Evolutionary conservation across 768 basidiomycete genomes (phyloP), one percentile per base, ranked within the genome.

Genomic region (Strobilomyces confusus): DNA sequence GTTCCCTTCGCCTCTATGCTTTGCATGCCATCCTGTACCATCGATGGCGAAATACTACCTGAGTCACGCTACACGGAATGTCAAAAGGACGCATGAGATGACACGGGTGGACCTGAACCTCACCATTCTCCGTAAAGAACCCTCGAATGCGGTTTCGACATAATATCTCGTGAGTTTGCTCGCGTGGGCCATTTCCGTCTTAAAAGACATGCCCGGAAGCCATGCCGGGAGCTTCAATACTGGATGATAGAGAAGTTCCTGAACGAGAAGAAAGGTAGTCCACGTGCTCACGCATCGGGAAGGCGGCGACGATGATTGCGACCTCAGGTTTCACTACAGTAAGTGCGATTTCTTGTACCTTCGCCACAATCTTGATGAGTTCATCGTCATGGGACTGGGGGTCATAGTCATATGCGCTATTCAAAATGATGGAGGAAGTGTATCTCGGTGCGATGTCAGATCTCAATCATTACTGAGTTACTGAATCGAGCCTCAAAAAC

Each of bases 371-470:
- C 14, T 23, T 23, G 41, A 42, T 23, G 41, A 42, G 5, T 23
- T 42, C 23, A 14, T 45, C 44, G 19, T 56, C 40, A 17, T 37
- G 47, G n/a, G 51, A 48, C 33, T 11, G n/a, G 8, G 58, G 58
- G 17, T 63, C 55, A 23, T 63, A 63, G 44, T 60, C 46, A 8
- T 63, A 63, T 0, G 41, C 34, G 9, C 58, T 50, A n/a, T 54
- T 59, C 48, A 62, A 15, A 6, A 62, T 54, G 3, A 63, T 14
- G 1, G 61, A 54, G 2, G 48, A 23, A 9, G 61, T 48, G 38
- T 60, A 63, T 30, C 61, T 63, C 4, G 4, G n/a, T 15, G 25
- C 1, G 26, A 2, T 8, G 26, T 26, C 8, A 20, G 19, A 7
- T n/a, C 20, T 36, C 4, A 38, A 25, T 36, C 17, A 3, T 26